Percentiles rank a stretch among this genome's conserved stretches.
Evolutionary conservation across 1,284 basidiomycete species (phyloP).

Genomic region (Fomitopsis schrenkii): DNA sequence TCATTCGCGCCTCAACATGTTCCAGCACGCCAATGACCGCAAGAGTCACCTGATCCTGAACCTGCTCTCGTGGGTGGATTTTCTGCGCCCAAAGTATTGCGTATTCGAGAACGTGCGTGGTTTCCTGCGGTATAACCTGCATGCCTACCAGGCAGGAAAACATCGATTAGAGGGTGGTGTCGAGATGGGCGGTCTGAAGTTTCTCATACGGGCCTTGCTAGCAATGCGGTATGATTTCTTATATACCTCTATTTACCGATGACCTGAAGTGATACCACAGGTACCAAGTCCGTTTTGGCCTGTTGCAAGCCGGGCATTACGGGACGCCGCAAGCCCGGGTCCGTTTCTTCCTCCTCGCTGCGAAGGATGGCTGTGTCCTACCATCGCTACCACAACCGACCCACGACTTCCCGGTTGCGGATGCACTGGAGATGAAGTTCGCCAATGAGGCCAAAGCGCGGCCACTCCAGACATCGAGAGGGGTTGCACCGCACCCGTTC

Average conservation of each 20-base stretch:
- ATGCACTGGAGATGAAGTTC: conserved; percentile 45
- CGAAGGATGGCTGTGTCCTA: conserved; percentile 45
- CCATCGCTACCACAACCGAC: conserved; percentile 67
- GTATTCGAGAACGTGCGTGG: conserved; percentile 75
- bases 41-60: conserved; percentile 48
- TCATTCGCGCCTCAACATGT: conserved; percentile 36
- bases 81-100: conserved; percentile 52
- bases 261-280: conserved; percentile 29
- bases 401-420: conserved; percentile 51
- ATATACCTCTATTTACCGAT: neutral
- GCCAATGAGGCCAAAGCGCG: conserved; percentile 34
- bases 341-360: conserved; percentile 69
- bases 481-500: conserved; percentile 46
- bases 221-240: conserved; percentile 52
- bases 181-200: conserved; percentile 63
- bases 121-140: conserved; percentile 54
- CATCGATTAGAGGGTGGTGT: conserved; percentile 56
- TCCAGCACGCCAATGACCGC: conserved; percentile 30
- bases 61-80: conserved; percentile 64
- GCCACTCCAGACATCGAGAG: conserved; percentile 43
- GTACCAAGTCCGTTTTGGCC: conserved; percentile 61
- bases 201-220: conserved; percentile 52
- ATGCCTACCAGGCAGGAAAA: conserved; percentile 42
- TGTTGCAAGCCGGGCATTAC: conserved; percentile 70
- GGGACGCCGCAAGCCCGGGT: conserved; percentile 67